A percentile compares a stretch with the other conserved stretches of the same genome.
These are phyloP conservation scores for Aeschynomene evenia DNA, from an alignment of 306 rosid species.

Conservation along the genomic window DNA sequence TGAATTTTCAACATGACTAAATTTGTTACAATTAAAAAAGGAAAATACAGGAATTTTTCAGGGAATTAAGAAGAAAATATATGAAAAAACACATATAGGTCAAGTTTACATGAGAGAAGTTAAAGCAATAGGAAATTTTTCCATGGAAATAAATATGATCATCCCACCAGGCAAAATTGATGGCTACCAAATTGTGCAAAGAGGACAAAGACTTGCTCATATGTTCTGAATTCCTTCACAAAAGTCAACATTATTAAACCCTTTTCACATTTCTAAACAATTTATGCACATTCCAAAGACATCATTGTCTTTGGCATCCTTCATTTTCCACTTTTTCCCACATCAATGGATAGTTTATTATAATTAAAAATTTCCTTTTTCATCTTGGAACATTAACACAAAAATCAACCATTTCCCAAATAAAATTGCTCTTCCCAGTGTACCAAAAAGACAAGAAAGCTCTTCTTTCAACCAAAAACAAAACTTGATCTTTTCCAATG, in stretches of 20 bases:
- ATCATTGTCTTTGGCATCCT: conserved; percentile 11
- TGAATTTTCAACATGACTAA: conserved; percentile 1
- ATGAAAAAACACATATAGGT: background rate
- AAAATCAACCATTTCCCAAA: conserved; percentile 1
- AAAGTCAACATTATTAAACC: conserved; percentile 3
- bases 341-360: background rate
- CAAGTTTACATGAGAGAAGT: background rate
- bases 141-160: conserved; percentile 31
- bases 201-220: conserved; percentile 16
- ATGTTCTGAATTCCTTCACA: conserved; percentile 13
- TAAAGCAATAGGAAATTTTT: background rate
- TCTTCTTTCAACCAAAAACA: conserved; percentile 4
- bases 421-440: background rate
- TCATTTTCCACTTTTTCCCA: background rate
- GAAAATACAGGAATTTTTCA: background rate
- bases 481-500: background rate
- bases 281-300: conserved; percentile 23
- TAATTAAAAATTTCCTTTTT: conserved; percentile 4
- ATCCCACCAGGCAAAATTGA: conserved; percentile 21
- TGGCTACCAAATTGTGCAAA: conserved; percentile 5
- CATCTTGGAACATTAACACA: background rate
- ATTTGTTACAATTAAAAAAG: background rate
- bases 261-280: conserved; percentile 25
- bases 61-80: background rate
- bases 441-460: background rate